A percentile compares a stretch with the other conserved stretches of the same genome.
Conservation (phyloP, 1,139 yeast genomes). For the Diutina scorzettiae region DNA sequence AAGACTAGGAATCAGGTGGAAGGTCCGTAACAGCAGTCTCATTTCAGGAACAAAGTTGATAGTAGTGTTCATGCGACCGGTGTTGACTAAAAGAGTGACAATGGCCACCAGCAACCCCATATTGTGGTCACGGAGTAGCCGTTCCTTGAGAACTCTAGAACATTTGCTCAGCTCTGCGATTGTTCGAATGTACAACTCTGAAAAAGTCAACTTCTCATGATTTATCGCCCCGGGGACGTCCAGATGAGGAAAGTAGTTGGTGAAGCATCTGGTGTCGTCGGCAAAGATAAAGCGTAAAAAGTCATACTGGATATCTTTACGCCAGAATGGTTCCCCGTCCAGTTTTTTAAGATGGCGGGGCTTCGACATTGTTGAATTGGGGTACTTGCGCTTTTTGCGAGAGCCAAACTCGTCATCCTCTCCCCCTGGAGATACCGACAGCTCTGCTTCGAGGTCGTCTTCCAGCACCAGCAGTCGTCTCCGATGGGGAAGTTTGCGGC, state of each 20-base stretch:
- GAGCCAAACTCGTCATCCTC: not conserved
- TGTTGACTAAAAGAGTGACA: slow-evolving; percentile 77
- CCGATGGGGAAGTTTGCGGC: not conserved
- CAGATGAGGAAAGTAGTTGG: slow-evolving; percentile 37
- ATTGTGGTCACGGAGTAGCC: slow-evolving; percentile 50
- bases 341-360: slow-evolving; percentile 58
- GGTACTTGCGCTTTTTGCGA: not conserved
- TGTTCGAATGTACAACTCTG: slow-evolving; percentile 75
- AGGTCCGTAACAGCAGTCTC: slow-evolving; percentile 87
- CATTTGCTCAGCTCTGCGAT: slow-evolving; percentile 78
- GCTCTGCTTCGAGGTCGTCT: not conserved
- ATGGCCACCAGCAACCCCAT: slow-evolving; percentile 67
- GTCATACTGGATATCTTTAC: slow-evolving; percentile 80
- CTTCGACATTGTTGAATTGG: not conserved
- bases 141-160: slow-evolving; percentile 70
- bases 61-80: slow-evolving; percentile 92
- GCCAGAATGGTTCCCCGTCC: slow-evolving; percentile 89
- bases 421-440: not conserved
- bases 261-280: slow-evolving; percentile 55
- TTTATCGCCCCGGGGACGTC: slow-evolving; percentile 25
- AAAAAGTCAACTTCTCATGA: slow-evolving; percentile 52
- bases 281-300: slow-evolving; percentile 56
- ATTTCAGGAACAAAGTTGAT: slow-evolving; percentile 93
- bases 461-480: slow-evolving; percentile 1
- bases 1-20: slow-evolving; percentile 83